Conservation (phyloP, 2,329 filamentous ascomycete genomes). For the Beauveria sp. region DNA sequence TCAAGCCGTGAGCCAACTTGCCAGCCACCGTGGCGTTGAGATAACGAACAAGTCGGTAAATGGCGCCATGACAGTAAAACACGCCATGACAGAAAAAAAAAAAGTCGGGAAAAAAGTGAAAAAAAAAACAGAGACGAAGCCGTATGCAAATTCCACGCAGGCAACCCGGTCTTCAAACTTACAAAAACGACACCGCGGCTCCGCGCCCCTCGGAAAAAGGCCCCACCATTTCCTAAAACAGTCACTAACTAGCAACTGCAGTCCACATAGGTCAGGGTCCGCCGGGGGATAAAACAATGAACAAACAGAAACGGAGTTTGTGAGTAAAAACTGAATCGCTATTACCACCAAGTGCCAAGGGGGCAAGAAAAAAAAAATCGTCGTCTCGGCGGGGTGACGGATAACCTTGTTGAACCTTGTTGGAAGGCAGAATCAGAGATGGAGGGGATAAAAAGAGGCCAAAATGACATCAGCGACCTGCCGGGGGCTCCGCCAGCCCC, state of each 20-base stretch:
- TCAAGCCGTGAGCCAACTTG: conserved; percentile 1
- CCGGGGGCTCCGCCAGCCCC: conserved; percentile 1
- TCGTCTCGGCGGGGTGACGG: neutral
- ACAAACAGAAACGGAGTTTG: neutral
- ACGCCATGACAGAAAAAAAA: neutral
- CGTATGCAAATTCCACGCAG: too few species aligned
- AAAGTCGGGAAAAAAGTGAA: neutral
- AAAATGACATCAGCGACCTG: conserved; percentile 11
- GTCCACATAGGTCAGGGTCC: neutral
- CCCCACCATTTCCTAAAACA: neutral
- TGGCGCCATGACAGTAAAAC: neutral
- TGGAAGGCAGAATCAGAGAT: too few species aligned
- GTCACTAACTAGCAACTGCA: conserved; percentile 8
- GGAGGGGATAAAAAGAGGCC: neutral
- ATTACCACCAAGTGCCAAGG: neutral
- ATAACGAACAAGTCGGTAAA: neutral
- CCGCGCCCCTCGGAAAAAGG: neutral
- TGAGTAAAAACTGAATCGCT: neutral
- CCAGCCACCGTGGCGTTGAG: neutral
- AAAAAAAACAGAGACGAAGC: too few species aligned
- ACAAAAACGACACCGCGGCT: neutral
- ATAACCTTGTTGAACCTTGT: neutral
- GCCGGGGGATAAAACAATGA: too few species aligned
- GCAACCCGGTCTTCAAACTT: too few species aligned
- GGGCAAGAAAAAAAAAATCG: neutral